A percentile compares a stretch with the other conserved stretches of the same genome.
These are phyloP conservation scores for Dictyostelium capitatum DNA, from an alignment of 78 protist species.

Conservation along the genomic window DNA sequence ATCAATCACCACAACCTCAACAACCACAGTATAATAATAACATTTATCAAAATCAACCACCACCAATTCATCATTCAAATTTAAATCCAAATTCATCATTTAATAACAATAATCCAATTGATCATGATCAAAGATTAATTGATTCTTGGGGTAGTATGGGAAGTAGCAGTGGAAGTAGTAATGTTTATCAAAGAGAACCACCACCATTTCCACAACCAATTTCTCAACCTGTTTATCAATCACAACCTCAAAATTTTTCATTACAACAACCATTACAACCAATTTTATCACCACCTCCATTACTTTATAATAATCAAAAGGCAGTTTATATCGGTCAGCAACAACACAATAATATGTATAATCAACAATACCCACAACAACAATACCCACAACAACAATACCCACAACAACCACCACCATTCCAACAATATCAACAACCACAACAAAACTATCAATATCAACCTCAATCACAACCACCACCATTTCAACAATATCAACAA, in stretches of 20 bases:
- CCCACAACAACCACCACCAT: conserved; percentile 4
- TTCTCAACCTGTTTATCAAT: not conserved
- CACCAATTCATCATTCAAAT: conserved; percentile 12
- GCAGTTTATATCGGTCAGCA: not conserved
- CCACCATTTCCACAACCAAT: not conserved
- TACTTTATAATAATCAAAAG: not conserved
- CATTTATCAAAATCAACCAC: not conserved
- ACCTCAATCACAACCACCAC: not conserved
- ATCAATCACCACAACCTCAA: not conserved
- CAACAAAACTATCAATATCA: conserved; percentile 8
- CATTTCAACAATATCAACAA: not conserved
- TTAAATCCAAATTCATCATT: not conserved
- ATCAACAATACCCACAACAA: conserved; percentile 7
- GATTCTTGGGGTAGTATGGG: not conserved
- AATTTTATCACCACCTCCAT: conserved; percentile 3
- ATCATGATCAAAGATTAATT: not conserved
- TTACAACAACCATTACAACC: conserved; percentile 35
- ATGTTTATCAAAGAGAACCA: not conserved
- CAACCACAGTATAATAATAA: not conserved
- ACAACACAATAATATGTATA: not conserved
- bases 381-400: conserved; percentile 28
- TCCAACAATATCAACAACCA: not conserved
- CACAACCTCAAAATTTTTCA: not conserved
- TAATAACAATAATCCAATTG: not conserved
- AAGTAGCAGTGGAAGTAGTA: not conserved